Evolutionary conservation across 306 rosid species (phyloP).

Genomic region (Malus fusca): DNA sequence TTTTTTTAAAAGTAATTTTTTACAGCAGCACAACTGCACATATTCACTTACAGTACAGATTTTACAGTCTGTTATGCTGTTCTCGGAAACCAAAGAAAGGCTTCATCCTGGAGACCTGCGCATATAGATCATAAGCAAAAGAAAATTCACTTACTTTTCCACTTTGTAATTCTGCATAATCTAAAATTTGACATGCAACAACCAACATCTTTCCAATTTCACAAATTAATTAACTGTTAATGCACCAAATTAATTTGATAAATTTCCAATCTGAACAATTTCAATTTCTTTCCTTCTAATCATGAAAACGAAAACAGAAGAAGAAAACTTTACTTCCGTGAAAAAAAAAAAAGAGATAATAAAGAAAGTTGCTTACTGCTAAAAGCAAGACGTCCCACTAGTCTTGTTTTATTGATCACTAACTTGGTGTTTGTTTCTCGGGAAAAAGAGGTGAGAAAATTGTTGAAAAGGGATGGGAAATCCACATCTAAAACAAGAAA

Average conservation of each 20-base stretch:
- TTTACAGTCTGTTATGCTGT: too few species aligned
- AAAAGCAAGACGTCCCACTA: too few species aligned
- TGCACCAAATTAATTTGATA: not conserved
- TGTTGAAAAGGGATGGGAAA: not conserved
- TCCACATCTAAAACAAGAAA: constrained; percentile 33
- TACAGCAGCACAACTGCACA: too few species aligned
- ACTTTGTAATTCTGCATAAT: not conserved
- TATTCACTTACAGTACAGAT: too few species aligned
- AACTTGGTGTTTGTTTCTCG: not conserved
- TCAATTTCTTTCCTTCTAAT: not conserved
- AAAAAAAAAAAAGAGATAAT: too few species aligned
- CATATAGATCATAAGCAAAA: too few species aligned
- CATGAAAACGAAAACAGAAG: not conserved
- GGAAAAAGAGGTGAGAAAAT: not conserved
- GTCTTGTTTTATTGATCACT: too few species aligned
- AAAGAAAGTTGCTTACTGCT: too few species aligned
- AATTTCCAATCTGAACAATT: not conserved
- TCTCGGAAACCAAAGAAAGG: too few species aligned
- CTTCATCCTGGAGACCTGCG: too few species aligned
- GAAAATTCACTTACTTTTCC: not conserved
- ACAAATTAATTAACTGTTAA: not conserved
- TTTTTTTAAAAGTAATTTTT: too few species aligned
- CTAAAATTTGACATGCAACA: not conserved
- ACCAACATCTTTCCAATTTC: not conserved
- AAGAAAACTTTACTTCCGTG: too few species aligned